phyloP scores from a whole-genome alignment of 2,329 filamentous ascomycete species.

The Fusarium verrucosum region DNA sequence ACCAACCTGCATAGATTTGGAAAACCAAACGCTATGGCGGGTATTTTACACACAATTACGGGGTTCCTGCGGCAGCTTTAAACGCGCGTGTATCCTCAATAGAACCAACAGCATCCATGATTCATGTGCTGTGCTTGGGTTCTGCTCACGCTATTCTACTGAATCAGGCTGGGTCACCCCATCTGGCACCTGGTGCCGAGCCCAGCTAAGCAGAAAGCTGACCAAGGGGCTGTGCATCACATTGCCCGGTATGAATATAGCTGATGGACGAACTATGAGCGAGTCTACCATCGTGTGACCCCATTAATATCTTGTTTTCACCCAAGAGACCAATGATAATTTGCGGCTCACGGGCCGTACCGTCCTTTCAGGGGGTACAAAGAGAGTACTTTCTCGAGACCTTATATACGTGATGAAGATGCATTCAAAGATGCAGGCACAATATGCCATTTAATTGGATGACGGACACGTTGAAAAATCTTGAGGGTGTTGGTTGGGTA shows the following conservation, averaged over 20 bases:
- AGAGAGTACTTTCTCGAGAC: conserved; percentile 16
- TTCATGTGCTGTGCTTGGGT: not conserved
- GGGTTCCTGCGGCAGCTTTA: not conserved
- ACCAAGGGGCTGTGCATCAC: conserved; percentile 1
- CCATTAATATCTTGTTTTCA: not conserved
- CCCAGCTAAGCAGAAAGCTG: not conserved
- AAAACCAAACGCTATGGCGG: not conserved
- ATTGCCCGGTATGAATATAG: not conserved
- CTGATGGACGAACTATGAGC: conserved; percentile 10
- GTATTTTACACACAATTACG: not conserved
- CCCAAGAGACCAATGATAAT: not conserved
- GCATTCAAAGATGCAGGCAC: conserved; percentile 2
- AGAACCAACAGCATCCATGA: not conserved
- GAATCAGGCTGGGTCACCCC: not conserved
- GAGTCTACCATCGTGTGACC: not conserved
- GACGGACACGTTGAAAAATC: not conserved
- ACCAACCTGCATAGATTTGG: not conserved
- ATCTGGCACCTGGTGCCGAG: not conserved
- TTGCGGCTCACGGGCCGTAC: conserved; percentile 7
- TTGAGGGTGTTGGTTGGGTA: conserved; percentile 20
- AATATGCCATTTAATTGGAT: not conserved
- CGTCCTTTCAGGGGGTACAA: conserved; percentile 14
- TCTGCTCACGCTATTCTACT: not conserved
- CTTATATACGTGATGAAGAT: not conserved
- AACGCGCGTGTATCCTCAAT: not conserved